Conservation (phyloP, 1,139 yeast species). For the Taiozyma onychis region DNA sequence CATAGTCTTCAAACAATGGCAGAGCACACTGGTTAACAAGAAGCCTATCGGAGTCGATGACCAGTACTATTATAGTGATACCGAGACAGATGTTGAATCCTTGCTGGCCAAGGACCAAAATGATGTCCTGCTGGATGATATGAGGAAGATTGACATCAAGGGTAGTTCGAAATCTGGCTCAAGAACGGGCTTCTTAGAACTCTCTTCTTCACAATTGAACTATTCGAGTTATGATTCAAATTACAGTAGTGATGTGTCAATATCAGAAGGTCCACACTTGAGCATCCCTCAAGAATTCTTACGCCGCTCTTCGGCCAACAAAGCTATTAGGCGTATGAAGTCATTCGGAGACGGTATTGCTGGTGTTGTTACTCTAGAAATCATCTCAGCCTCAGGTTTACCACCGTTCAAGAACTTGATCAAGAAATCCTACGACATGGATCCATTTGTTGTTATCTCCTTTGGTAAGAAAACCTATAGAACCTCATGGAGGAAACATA, state of each 20-base stretch:
- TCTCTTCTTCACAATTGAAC: neutral
- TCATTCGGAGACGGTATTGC: slow-evolving; percentile 22
- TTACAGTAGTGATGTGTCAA: slow-evolving; percentile 9
- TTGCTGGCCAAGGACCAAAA: slow-evolving; percentile 11
- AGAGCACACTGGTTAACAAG: slow-evolving; percentile 9
- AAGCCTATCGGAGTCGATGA: slow-evolving; percentile 19
- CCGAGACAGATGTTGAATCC: slow-evolving; percentile 24
- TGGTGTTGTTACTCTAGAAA: slow-evolving; percentile 76
- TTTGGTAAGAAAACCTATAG: slow-evolving; percentile 86
- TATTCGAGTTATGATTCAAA: slow-evolving; percentile 7
- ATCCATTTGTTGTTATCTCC: slow-evolving; percentile 89
- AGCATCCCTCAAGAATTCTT: neutral
- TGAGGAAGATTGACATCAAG: neutral
- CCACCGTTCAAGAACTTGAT: slow-evolving; percentile 62
- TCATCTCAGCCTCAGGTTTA: slow-evolving; percentile 62
- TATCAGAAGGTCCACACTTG: slow-evolving; percentile 1
- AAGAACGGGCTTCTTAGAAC: neutral
- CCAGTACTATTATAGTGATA: slow-evolving; percentile 30
- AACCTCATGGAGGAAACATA: slow-evolving; percentile 82
- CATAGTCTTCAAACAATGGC: slow-evolving; percentile 18
- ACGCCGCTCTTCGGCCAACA: neutral
- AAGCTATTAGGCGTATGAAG: neutral
- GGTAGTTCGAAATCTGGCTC: neutral
- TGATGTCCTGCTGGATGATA: neutral
- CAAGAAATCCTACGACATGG: slow-evolving; percentile 86